Evolutionary conservation across 1,284 basidiomycete species (phyloP), one percentile per base, ranked within the genome.

Genomic region (Rhodotorula glutinis): DNA sequence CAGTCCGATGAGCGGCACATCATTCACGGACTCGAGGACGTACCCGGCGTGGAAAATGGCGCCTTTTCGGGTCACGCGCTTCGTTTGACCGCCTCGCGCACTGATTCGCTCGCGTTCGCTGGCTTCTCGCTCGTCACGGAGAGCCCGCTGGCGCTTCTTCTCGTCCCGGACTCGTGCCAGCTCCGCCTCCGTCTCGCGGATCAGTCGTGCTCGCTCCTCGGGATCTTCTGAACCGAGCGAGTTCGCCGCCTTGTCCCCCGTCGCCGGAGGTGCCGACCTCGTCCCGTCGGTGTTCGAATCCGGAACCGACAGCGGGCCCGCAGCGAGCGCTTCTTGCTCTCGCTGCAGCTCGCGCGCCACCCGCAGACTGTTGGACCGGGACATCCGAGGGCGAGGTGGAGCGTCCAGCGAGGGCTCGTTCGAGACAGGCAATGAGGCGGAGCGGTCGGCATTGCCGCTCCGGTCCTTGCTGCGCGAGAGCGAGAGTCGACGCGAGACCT

Each of bases 41-140:
- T 38, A 75, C 74, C 74, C 74, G 23, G 68, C 74, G 41, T 69
- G 67, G 59, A 68, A 75, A 9, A 75, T 30, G 21, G 69, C 68
- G 9, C 73, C 73, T 51, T 68, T 63, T 4, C 72, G 49, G 27
- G 58, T 65, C 8, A 63, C 54, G 16, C 68, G 43, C 29, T 29
- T 57, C 19, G 44, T 57, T 49, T 30, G 47, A 51, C 49, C n/a
- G 41, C 49, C n/a, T 53, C 59, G 21, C 38, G 49, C 23, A 44
- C 16, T 29, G 51, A 41, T 10, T 51, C 17, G 21, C 38, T 38
- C 8, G 33, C 30, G 21, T n/a, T 53, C 51, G 25, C 27, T 17
- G 25, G 40, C 47, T 25, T 49, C 58, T 10, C 58, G 38, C 19
- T 40, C 25, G 19, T 49, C 38, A 38, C 40, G 51, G 4, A 49